A percentile compares a stretch with the other conserved stretches of the same genome.
phyloP scores from a whole-genome alignment of 225 moss, liverwort and hornwort species.

The Sphagnum tenellum region DNA sequence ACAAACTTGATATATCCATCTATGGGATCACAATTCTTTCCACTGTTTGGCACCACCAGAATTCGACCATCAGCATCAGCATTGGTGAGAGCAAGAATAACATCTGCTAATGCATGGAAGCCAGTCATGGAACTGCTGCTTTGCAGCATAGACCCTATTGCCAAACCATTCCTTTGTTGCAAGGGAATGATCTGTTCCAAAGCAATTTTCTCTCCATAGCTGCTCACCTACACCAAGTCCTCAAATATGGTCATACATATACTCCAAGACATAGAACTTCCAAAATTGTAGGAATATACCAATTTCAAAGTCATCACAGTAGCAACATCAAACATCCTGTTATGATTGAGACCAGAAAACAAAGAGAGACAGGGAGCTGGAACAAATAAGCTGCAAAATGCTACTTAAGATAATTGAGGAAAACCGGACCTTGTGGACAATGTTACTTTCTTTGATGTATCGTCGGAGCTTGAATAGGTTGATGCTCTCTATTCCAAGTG shows the following conservation, averaged over 20 bases:
- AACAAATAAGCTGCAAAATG: neutral
- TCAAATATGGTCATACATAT: conserved; percentile 5
- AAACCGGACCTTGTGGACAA: conserved; percentile 77
- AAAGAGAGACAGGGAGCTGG: neutral
- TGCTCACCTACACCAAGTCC: conserved; percentile 48
- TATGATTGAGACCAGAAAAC: neutral
- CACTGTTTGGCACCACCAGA: conserved; percentile 42
- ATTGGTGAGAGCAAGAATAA: conserved; percentile 83
- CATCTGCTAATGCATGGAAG: conserved; percentile 79
- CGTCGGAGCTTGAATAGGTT: conserved; percentile 82
- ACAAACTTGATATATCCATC: conserved; percentile 74
- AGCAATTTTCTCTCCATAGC: conserved; percentile 72
- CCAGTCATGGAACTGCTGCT: conserved; percentile 52
- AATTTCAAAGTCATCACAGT: too few relatives aligned
- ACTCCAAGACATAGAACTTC: neutral
- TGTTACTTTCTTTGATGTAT: conserved; percentile 97
- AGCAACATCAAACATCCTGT: too few relatives aligned
- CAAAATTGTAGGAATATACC: too few relatives aligned
- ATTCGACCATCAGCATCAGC: conserved; percentile 81
- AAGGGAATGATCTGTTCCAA: conserved; percentile 27
- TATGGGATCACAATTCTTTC: conserved; percentile 27
- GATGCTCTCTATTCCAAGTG: conserved; percentile 78
- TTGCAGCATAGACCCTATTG: conserved; percentile 22
- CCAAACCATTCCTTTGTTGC: conserved; percentile 21
- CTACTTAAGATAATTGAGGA: neutral